Evolutionary conservation across 352 stramenopile genomes (phyloP), one percentile per base, ranked within the genome.

Genomic region (Phytopythium kandeliae): DNA sequence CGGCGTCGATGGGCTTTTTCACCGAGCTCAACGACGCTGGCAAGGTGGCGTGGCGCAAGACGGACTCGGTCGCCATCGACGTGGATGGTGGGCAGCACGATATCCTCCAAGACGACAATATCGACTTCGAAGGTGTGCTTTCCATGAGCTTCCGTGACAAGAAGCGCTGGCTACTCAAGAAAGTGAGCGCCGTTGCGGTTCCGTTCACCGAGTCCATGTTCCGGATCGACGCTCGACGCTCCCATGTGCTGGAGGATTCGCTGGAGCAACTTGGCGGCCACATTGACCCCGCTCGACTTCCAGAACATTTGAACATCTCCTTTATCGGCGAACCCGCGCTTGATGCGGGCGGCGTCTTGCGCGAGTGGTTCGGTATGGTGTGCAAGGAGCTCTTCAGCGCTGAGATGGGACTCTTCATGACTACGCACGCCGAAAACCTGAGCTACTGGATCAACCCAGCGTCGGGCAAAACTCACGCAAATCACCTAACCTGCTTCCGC

Each of bases 401-500:
- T 12, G 66, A 90, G 28, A 55, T 74, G 1, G 80, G 83, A 0
- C 65, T 93, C 12, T 93, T 93, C 36, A 51, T 69, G 36, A 78
- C 76, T 5, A 92, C 83, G 3, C 78, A 91, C 37, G 78, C 78
- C 4, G 74, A 93, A 44, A 76, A 87, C 57, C 72, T 78, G 17
- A 86, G 76, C 50, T 93, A 93, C 55, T 93, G 83, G 83, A 92
- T 93, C 55, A 89, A 89, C 41, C 67, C 78, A 0, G 58, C 69
- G 15, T 81, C 75, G 0, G 65, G 55, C 2, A 70, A 86, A 31
- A 59, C 55, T n/a, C 67, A 76, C 16, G 38, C 55, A 0, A 62
- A 85, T 13, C 71, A 87, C 44, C 55, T 99, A 42, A 75, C 88
- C 54, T 99, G 98, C 68, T 99, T 98, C 67, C 92, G 91, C 21